Evolutionary conservation across 805 yeast genomes (phyloP), one percentile per base, ranked within the genome.

Genomic region (Candida suzukii): DNA sequence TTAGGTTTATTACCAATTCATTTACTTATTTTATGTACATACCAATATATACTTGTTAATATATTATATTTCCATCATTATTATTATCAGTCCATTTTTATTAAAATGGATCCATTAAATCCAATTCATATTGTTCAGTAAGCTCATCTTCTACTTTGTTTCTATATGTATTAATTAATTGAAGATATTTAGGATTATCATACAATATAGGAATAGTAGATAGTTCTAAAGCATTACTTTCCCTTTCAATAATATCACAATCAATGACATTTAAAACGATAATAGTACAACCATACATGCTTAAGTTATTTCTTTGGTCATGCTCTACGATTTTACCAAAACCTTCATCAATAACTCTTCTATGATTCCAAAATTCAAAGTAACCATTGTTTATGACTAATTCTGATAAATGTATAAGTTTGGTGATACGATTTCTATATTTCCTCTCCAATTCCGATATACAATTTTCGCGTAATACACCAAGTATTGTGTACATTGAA

Each of bases 371-470:
- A 63, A 65, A 33, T 48, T 47, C 19, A 61, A 54, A 21, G 19
- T 51, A 48, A 9, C 66, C 67, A n/a, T 50, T 30, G 3, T 48
- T 54, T 19, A 70, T 43, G 6, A 54, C 33, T 17, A 70, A 49
- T 18, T 60, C 45, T 25, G 53, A 46, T 30, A 64, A 54, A 20
- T 43, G 35, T 0, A 68, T 60, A 26, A 54, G 43, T 39, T 48
- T 58, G 1, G 74, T 67, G 29, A 70, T 53, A 20, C 72, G 46
- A 36, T 60, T 61, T 17, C 56, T 48, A 41, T 64, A 51, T 17
- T 41, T 42, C 26, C 47, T 46, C 45, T 70, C 74, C 45, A 61
- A 64, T 20, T 45, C 35, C 9, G 53, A 45, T 3, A 65, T 38
- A 12, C 30, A 37, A 18, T 25, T 22, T 18, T 20, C 24, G 6